Evolutionary conservation across 2,329 filamentous ascomycete genomes (phyloP), one percentile per base, ranked within the genome.

Genomic region (Fusarium xyrophilum): DNA sequence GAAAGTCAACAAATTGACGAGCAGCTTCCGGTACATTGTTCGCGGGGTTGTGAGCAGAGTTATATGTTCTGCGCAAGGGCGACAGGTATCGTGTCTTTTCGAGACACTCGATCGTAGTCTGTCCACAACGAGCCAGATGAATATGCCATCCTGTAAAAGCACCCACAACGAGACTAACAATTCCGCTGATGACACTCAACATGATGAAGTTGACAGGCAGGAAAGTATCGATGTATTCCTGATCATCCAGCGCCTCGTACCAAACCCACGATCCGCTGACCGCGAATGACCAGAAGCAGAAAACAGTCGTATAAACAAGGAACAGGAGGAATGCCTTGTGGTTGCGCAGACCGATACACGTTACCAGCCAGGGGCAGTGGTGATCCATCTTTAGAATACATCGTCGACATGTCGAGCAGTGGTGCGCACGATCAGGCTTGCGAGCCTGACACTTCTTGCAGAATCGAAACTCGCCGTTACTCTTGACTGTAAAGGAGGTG

Each of bases 331-430:
- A 99, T 0, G 94, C 86, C 81, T 99, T 99, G 84, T 97, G 96
- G 80, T 99, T 99, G 76, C 88, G 89, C 68, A 99, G 83, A 23
- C 96, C 96, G 63, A 99, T 92, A 79, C 96, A 99, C 7, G 93
- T 97, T 30, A 96, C 95, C 51, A 99, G 86, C 96, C 96, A 99
- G 19, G 96, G 96, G 78, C 96, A 99, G 82, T 99, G 96, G 79
- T 99, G 96, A 77, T 99, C 96, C 96, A 99, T 99, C 84, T 99
- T 99, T 78, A 99, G 85, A 28, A 99, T 94, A 78, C 96, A 99
- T 75, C 91, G 91, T 71, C 91, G 89, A 81, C 96, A 99, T 7
- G 93, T 96, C 14, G 93, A 97, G 85, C 96, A 99, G 82, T 99
- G 96, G 79, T 99, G 96, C 33, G 95, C 89, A 65, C 96, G 92